A percentile compares a stretch with the other conserved stretches of the same genome.
Evolutionary conservation across 2,329 filamentous ascomycete species (phyloP).

Genomic region (Dactylellina haptotyla): DNA sequence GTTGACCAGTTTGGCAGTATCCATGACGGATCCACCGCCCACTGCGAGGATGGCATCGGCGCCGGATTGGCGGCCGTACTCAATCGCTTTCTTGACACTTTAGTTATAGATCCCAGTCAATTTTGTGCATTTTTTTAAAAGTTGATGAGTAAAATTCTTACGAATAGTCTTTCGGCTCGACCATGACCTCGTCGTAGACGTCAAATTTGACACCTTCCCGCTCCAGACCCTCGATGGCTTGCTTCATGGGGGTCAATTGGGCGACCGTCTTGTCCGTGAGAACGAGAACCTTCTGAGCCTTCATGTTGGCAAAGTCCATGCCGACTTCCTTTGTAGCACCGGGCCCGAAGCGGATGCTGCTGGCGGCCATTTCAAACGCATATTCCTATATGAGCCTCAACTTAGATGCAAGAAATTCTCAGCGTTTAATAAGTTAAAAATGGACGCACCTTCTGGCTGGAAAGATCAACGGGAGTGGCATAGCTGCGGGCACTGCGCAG

Average conservation of each 20-base stretch:
- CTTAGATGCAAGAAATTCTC: not conserved
- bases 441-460: constrained; percentile 70
- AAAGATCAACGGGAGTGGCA: constrained; percentile 79
- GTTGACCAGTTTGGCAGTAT: constrained; percentile 99
- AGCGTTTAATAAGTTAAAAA: not conserved
- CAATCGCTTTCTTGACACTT: constrained; percentile 88
- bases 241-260: constrained; percentile 86
- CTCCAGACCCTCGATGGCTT: constrained; percentile 82
- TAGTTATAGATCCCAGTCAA: not conserved
- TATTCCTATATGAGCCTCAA: constrained; percentile 71
- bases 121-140: not conserved
- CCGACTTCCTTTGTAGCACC: constrained; percentile 95
- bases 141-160: constrained; percentile 64
- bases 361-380: constrained; percentile 93
- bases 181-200: constrained; percentile 80
- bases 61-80: constrained; percentile 68
- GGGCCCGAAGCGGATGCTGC: constrained; percentile 73
- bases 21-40: constrained; percentile 92
- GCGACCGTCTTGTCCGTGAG: constrained; percentile 87
- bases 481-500: constrained; percentile 64
- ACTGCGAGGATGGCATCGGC: constrained; percentile 92
- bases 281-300: constrained; percentile 84
- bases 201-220: constrained; percentile 81
- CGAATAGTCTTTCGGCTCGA: constrained; percentile 96
- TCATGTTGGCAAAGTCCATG: constrained; percentile 96